Evolutionary conservation across 2,329 filamentous ascomycete genomes (phyloP).

Genomic region (Alternaria sp.): DNA sequence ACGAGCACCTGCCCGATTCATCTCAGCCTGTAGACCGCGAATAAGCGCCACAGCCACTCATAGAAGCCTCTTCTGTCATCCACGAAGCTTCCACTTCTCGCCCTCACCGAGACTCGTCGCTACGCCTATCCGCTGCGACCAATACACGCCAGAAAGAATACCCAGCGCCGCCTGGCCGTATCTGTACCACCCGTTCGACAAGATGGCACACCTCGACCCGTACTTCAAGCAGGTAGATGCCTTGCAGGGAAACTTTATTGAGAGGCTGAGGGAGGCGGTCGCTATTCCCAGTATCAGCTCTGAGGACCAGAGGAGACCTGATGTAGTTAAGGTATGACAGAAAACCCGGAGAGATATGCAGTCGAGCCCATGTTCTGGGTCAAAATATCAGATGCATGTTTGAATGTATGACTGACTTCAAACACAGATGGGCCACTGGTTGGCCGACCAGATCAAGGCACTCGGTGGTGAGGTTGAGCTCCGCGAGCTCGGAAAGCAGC

Average conservation of each 20-base stretch:
- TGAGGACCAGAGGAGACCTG: conserved; percentile 83
- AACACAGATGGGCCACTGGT: conserved; percentile 82
- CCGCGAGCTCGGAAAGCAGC: conserved; percentile 87
- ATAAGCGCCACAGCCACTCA: conserved; percentile 32
- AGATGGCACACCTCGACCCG: conserved; percentile 89
- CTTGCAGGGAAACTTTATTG: conserved; percentile 81
- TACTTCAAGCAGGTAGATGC: conserved; percentile 93
- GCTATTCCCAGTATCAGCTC: conserved; percentile 96
- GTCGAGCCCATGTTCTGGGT: background rate
- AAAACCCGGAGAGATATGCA: background rate
- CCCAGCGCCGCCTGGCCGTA: conserved; percentile 52
- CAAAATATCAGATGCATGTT: background rate
- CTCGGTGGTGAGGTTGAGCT: conserved; percentile 89
- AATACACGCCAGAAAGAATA: conserved; percentile 26
- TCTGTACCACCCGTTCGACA: conserved; percentile 53
- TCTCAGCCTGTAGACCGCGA: conserved; percentile 33
- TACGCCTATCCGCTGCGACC: conserved; percentile 15
- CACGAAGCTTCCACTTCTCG: conserved; percentile 18
- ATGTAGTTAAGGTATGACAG: conserved; percentile 76
- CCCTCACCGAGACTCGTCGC: conserved; percentile 11
- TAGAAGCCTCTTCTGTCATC: conserved; percentile 4
- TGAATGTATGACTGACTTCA: background rate
- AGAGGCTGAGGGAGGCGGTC: conserved; percentile 87
- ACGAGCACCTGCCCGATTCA: conserved; percentile 41
- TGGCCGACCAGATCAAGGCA: conserved; percentile 79